These are phyloP conservation scores for Senna siamea DNA, from an alignment of 306 rosid genomes.

Conservation along the genomic window DNA sequence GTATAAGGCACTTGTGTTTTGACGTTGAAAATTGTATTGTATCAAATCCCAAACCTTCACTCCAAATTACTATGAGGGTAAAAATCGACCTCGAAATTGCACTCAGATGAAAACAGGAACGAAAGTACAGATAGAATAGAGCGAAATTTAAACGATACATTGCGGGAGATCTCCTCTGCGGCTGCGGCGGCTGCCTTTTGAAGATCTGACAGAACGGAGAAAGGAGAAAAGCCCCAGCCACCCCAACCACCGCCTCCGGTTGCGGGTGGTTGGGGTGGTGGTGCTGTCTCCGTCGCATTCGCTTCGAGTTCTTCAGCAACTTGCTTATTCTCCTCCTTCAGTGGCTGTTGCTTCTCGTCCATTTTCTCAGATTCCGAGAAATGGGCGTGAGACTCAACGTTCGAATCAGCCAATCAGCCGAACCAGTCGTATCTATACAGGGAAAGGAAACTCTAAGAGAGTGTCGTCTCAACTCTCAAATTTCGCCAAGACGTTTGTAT, in stretches of 20 bases:
- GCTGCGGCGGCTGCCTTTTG: conserved; percentile 92
- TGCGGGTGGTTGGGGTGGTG: no score
- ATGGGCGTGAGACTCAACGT: no score
- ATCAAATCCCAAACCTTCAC: neutral
- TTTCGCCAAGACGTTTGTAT: no score
- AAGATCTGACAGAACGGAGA: conserved; percentile 79
- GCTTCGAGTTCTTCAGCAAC: no score
- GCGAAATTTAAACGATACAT: conserved; percentile 53
- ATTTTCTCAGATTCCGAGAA: conserved; percentile 38
- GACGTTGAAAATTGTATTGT: neutral
- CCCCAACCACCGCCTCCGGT: conserved; percentile 71
- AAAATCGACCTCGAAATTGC: neutral
- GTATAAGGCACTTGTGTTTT: no score
- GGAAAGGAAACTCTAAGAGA: no score
- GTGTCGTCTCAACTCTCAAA: no score
- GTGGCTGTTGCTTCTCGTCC: conserved; percentile 65
- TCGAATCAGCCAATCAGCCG: no score
- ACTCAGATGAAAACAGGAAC: neutral
- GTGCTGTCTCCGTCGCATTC: conserved; percentile 1
- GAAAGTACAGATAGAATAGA: neutral
- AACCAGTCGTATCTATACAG: no score
- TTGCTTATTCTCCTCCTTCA: conserved; percentile 52
- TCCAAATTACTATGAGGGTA: neutral
- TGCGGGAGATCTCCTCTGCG: conserved; percentile 95
- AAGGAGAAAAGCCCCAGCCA: conserved; percentile 82